Conservation (phyloP, 139 green algal genomes). For the Bryopsis sp. region DNA sequence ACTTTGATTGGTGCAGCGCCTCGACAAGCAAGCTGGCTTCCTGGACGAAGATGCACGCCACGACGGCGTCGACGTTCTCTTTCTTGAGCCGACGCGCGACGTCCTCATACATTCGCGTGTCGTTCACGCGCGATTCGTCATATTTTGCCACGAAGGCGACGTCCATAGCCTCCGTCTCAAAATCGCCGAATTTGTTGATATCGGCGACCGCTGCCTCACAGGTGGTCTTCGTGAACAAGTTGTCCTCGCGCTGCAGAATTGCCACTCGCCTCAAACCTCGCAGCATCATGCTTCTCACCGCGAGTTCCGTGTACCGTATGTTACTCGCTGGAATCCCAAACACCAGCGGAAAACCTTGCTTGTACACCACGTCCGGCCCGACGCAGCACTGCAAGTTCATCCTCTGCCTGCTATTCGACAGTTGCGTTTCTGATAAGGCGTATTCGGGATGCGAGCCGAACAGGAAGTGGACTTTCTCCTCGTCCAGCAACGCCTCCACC, state of each 20-base stretch:
- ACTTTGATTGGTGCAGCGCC: too few relatives aligned
- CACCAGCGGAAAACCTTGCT: neutral
- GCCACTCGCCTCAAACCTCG: neutral
- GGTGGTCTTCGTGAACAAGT: conserved; percentile 6
- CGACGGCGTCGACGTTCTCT: neutral
- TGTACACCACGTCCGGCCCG: conserved; percentile 11
- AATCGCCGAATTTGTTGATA: neutral
- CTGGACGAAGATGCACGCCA: neutral
- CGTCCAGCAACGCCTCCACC: neutral
- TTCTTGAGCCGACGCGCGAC: neutral
- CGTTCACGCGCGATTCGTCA: neutral
- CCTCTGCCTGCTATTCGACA: neutral
- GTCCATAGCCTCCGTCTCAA: neutral
- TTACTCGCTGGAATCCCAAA: conserved; percentile 13
- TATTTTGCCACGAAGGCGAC: neutral
- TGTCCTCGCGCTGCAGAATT: neutral
- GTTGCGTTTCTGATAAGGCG: neutral
- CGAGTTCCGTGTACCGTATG: conserved; percentile 2
- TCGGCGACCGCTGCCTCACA: conserved; percentile 1
- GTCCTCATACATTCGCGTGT: neutral
- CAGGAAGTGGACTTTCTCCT: conserved; percentile 17
- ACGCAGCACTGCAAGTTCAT: conserved; percentile 14
- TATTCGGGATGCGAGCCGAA: conserved; percentile 6
- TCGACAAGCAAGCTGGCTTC: neutral
- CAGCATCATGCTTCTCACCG: neutral